These are phyloP conservation scores for Periconia macrospinosa DNA, from an alignment of 2,329 filamentous ascomycete genomes.

Conservation along the genomic window DNA sequence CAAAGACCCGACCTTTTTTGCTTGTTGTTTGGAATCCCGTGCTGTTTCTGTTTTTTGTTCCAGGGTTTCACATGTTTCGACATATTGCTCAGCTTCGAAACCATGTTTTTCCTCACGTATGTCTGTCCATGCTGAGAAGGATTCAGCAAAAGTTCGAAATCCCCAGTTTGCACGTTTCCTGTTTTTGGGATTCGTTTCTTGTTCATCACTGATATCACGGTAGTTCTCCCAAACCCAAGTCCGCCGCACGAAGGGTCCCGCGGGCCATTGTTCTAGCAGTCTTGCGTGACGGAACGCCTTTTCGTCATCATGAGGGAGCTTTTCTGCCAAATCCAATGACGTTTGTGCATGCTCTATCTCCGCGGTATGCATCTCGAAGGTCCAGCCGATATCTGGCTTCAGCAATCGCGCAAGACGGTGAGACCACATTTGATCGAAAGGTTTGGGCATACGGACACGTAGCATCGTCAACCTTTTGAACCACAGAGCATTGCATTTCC, in stretches of 20 bases:
- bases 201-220: background rate
- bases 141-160: background rate
- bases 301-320: background rate
- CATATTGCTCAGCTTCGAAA: background rate
- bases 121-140: background rate
- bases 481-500: constrained; percentile 16
- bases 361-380: constrained; percentile 17
- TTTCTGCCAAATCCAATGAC: constrained; percentile 7
- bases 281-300: background rate
- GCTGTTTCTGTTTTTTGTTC: no score
- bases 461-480: constrained; percentile 18
- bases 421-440: constrained; percentile 20
- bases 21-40: no score
- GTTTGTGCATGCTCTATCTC: constrained; percentile 23
- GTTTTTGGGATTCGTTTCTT: background rate
- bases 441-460: constrained; percentile 24
- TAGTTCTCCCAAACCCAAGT: constrained; percentile 4
- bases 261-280: constrained; percentile 1
- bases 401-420: constrained; percentile 20
- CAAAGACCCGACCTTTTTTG: no score
- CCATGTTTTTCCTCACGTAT: background rate
- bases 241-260: constrained; percentile 6
- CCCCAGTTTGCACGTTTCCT: background rate
- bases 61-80: no score
- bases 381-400: constrained; percentile 16